Evolutionary conservation across 129 eudicot genomes (phyloP).

Genomic region (Apium graveolens): DNA sequence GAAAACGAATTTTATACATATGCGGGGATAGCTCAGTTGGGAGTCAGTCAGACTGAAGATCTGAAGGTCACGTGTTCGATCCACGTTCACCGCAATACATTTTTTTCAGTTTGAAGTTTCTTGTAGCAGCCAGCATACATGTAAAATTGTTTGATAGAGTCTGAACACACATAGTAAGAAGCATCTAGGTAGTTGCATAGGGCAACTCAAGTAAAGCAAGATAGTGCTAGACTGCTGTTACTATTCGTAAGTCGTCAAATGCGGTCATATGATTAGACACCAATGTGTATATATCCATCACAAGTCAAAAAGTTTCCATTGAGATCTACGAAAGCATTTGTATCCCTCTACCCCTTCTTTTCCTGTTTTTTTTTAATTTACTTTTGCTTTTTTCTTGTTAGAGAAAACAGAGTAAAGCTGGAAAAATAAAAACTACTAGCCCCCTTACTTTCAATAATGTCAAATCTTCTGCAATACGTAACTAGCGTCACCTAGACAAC

Average conservation of each 20-base stretch:
- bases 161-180: background rate
- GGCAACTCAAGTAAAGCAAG: background rate
- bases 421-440: background rate
- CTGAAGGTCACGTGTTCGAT: slow-evolving; percentile 99
- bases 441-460: background rate
- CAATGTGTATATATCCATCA: background rate
- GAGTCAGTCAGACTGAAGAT: slow-evolving; percentile 99
- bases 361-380: background rate
- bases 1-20: too few relatives aligned
- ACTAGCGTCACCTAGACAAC: background rate
- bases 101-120: too few relatives aligned
- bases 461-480: background rate
- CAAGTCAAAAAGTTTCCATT: slow-evolving; percentile 10
- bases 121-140: too few relatives aligned
- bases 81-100: slow-evolving; percentile 85
- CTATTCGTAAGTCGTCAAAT: background rate
- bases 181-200: background rate
- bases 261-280: slow-evolving; percentile 15
- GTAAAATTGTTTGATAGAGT: background rate
- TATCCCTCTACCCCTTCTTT: background rate
- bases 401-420: background rate
- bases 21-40: slow-evolving; percentile 99
- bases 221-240: too few relatives aligned
- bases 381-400: slow-evolving; percentile 13
- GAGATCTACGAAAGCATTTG: slow-evolving; percentile 13